Evolutionary conservation across 306 rosid species (phyloP).

Genomic region (Ammopiptanthus mongolicus): DNA sequence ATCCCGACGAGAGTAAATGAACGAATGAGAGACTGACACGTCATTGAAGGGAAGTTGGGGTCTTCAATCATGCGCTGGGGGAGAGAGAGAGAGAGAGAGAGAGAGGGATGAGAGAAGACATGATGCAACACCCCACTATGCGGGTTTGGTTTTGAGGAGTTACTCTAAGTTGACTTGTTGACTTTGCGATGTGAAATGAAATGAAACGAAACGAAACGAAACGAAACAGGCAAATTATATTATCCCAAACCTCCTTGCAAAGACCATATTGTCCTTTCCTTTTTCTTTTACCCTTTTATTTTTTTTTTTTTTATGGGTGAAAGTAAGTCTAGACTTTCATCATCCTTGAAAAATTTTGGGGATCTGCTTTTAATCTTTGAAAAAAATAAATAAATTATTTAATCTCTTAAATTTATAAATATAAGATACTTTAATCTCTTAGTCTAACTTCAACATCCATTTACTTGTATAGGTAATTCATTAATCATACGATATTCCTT

Average conservation of each 20-base stretch:
- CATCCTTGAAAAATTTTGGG: too few species aligned
- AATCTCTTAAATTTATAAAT: too few species aligned
- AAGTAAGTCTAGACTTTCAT: too few species aligned
- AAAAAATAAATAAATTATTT: too few species aligned
- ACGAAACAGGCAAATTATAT: neutral
- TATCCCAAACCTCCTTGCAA: neutral
- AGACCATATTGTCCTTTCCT: neutral
- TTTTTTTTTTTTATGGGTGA: neutral
- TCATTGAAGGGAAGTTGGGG: neutral
- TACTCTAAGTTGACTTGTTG: neutral
- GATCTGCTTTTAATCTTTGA: too few species aligned
- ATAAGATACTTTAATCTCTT: too few species aligned
- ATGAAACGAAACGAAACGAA: neutral
- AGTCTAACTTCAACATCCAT: too few species aligned
- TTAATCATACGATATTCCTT: too few species aligned
- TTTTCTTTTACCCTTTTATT: neutral
- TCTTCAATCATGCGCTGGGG: conserved; percentile 30
- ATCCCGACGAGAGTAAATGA: conserved; percentile 54
- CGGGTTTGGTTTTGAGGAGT: conserved; percentile 21
- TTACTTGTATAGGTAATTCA: too few species aligned
- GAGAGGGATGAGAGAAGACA: conserved; percentile 20
- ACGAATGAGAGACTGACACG: conserved; percentile 53
- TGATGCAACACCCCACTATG: conserved; percentile 39
- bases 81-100: too few species aligned
- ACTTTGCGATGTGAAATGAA: neutral